Evolutionary conservation across 768 basidiomycete species (phyloP).

Genomic region (Russula sp.): DNA sequence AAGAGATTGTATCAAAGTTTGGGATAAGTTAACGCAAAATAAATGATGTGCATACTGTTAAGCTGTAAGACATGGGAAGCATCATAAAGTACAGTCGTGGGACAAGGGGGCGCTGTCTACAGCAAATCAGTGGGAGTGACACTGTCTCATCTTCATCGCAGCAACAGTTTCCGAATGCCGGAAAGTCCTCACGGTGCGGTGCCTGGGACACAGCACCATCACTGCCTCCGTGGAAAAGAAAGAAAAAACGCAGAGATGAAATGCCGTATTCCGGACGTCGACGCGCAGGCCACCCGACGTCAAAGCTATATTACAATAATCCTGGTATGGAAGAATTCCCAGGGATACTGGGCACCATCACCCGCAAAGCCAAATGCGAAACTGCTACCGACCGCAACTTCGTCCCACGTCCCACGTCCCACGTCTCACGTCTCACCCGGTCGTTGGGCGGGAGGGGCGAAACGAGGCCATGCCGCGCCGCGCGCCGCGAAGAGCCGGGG

Average conservation of each 20-base stretch:
- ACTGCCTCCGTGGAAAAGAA: neutral
- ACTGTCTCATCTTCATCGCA: neutral
- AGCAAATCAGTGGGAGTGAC: neutral
- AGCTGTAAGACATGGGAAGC: neutral
- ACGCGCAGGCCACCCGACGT: neutral
- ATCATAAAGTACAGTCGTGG: neutral
- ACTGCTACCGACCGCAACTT: neutral
- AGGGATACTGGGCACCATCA: neutral
- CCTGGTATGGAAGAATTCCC: neutral
- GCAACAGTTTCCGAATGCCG: neutral
- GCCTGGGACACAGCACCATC: neutral
- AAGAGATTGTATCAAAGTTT: neutral
- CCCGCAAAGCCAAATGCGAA: neutral
- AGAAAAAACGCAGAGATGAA: neutral
- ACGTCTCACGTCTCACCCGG: neutral
- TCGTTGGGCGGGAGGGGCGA: neutral
- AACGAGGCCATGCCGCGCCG: neutral
- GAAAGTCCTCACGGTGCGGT: neutral
- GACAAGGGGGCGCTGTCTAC: neutral
- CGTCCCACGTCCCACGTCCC: neutral
- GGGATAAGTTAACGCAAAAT: neutral
- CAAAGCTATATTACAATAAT: neutral
- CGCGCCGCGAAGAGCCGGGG: neutral
- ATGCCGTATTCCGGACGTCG: neutral
- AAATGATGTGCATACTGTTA: neutral